Percentiles rank a stretch among this genome's conserved stretches.
phyloP scores from a whole-genome alignment of 2,329 filamentous ascomycete species.

The Cladobotryum protrusum region DNA sequence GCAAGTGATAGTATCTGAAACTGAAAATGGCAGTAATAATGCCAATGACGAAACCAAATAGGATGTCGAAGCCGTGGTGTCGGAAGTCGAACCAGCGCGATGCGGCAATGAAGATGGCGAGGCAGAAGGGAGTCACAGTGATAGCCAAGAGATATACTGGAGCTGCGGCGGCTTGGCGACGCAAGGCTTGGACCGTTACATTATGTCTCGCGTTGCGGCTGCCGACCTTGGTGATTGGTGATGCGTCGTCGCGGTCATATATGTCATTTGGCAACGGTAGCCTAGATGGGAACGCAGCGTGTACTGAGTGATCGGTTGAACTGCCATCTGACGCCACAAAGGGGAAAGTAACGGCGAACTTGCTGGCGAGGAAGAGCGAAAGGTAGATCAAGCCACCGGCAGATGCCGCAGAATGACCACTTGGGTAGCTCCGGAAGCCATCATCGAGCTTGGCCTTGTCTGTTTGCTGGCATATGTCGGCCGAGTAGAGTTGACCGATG shows the following conservation, averaged over 20 bases:
- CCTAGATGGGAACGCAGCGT: slow-evolving; percentile 72
- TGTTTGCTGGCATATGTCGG: slow-evolving; percentile 65
- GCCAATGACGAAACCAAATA: slow-evolving; percentile 79
- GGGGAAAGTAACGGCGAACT: slow-evolving; percentile 68
- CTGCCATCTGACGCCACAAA: slow-evolving; percentile 51
- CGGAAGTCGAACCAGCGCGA: slow-evolving; percentile 85
- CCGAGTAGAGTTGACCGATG: slow-evolving; percentile 65
- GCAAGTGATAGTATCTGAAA: slow-evolving; percentile 82
- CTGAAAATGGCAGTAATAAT: slow-evolving; percentile 63
- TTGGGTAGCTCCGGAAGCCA: slow-evolving; percentile 72
- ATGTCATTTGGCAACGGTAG: slow-evolving; percentile 36
- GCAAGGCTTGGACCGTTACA: slow-evolving; percentile 33
- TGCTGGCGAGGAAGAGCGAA: slow-evolving; percentile 78
- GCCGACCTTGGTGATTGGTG: slow-evolving; percentile 19
- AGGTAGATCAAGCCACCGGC: slow-evolving; percentile 80
- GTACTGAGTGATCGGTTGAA: slow-evolving; percentile 37
- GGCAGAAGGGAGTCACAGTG: slow-evolving; percentile 63
- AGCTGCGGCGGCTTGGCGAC: slow-evolving; percentile 72
- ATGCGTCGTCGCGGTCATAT: slow-evolving; percentile 26
- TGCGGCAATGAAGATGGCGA: slow-evolving; percentile 73
- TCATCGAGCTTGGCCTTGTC: slow-evolving; percentile 61
- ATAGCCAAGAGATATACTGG: slow-evolving; percentile 71
- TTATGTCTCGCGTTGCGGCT: slow-evolving; percentile 21
- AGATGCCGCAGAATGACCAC: slow-evolving; percentile 55
- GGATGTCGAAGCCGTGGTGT: slow-evolving; percentile 87